Base-by-base conservation (phyloP, 306 rosid species). In the Elaeagnus macrophylla region DNA sequence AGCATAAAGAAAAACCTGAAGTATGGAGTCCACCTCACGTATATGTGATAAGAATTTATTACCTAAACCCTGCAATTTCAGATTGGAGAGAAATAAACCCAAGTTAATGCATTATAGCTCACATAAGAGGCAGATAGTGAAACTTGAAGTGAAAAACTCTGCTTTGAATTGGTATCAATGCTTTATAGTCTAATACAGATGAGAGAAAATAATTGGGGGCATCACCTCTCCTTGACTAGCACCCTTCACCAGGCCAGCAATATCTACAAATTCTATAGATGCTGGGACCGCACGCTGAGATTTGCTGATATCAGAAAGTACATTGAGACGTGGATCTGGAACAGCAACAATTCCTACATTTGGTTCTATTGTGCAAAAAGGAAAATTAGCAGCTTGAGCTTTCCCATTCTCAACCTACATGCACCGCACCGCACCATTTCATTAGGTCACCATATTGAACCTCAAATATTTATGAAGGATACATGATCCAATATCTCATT, bases 361-460 rank as follows among this genome's bases (percentile, higher is more conserved):
- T 60, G 99, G 99, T 77, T 86, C 99, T 70, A 91, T 87, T 5
- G 99, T 91, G 71, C 99, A 91, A 76, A 91, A 91, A 16, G 99
- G 99, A 64, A 91, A 87, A 65, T 91, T 86, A 56, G 95, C 97
- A 60, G 97, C 97, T 82, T 91, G 96, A 62, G 99, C 99, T 76
- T 82, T 91, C 37, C 99, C 99, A 67, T 84, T 91, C 76, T 87
- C 99, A 39, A 91, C 99, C 99, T 91, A 72, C 75, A 69, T 49
- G 67, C 11, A 48, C 20, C 57, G 67, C 11, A 48, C 20, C 57
- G 64, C 47, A 66, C n/a, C 68, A 47, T 48, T 32, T 63, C 12
- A 56, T 47, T 40, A 72, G 55, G 66, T 61, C 39, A 62, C 60
- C 32, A 39, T 50, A 42, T 51, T 57, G 40, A 57, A 47, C 57